These are phyloP conservation scores for Colletotrichum eleusines DNA, from an alignment of 2,329 filamentous ascomycete genomes.

Conservation along the genomic window DNA sequence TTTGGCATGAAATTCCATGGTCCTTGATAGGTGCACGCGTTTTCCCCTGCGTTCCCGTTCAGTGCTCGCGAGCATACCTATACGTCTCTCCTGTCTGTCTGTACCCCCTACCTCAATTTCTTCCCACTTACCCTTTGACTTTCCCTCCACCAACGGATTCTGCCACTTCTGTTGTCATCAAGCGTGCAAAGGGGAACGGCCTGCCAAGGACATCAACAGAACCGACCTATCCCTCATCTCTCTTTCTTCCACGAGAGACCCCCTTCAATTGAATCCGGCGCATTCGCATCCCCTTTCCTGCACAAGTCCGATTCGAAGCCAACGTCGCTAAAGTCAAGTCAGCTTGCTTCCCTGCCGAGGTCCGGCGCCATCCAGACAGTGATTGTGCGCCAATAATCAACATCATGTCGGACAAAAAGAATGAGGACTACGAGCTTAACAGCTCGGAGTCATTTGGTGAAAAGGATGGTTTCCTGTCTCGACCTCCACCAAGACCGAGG, in stretches of 20 bases:
- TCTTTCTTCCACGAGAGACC: conserved; percentile 5
- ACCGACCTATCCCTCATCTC: not conserved
- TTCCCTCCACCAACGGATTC: not conserved
- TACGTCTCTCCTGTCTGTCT: not conserved
- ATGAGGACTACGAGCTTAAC: conserved; percentile 81
- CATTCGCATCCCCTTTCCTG: conserved; percentile 17
- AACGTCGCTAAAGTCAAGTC: conserved; percentile 17
- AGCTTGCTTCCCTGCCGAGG: conserved; percentile 43
- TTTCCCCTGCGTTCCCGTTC: conserved; percentile 38
- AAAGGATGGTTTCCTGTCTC: conserved; percentile 64
- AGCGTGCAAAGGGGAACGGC: conserved; percentile 2
- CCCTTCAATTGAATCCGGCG: conserved; percentile 3
- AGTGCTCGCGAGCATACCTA: conserved; percentile 21
- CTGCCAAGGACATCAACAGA: conserved; percentile 11
- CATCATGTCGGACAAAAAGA: conserved; percentile 88
- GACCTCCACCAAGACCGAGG: conserved; percentile 53
- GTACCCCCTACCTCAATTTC: conserved; percentile 20
- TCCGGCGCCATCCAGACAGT: conserved; percentile 48
- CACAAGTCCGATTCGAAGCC: not conserved
- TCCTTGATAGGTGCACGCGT: conserved; percentile 40
- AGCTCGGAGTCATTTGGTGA: conserved; percentile 72
- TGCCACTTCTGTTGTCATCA: conserved; percentile 11
- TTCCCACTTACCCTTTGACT: not conserved
- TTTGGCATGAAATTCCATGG: conserved; percentile 27
- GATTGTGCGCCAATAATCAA: not conserved